Base-by-base conservation (phyloP, 1,284 basidiomycete species). In the Cryptococcus hybrid region DNA sequence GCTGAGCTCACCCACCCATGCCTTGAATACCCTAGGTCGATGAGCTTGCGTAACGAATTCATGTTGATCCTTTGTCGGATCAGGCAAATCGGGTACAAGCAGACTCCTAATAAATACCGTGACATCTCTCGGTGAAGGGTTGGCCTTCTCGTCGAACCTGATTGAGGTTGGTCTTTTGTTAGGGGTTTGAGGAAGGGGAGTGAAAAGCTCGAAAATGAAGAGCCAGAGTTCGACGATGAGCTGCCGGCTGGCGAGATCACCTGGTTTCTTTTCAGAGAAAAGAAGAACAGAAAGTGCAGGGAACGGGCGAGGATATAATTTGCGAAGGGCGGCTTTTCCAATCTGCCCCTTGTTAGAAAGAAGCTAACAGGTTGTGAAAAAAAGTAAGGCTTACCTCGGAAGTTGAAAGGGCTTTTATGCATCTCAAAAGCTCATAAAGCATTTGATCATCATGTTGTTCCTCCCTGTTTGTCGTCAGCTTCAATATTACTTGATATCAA, bases 371-470 rank as follows among this genome's bases (percentile, higher is more conserved):
- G 13, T 11, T 44, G 39, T 2, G 4, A 9, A 34, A 18, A 11
- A 39, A 37, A 8, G 34, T 13, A 18, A 15, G 42, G 45, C 68
- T 44, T 40, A 92, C 89, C 7, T 88, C 86, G 1, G 94, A 95
- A 0, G 93, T 94, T 0, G 88, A 87, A 1, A 99, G 81, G 0
- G 90, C 95, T 74, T 96, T 96, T 77, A 99, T 85, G 78, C 93
- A 97, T 3, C 93, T 86, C 35, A 99, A 80, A 0, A 99, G 80
- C 74, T 98, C 95, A 67, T 95, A 88, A 7, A 99, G 82, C 49
- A 96, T 82, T 73, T 94, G 87, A 73, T 99, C 96, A 70, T 97
- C 95, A 67, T 96, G 94, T 73, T 97, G 94, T 74, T 99, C 95
- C 75, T 98, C 95, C 61, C 93, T 92, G 66, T 3, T 11, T 36